These are phyloP conservation scores for Cydonia oblonga DNA, from an alignment of 331 rosid genomes.

Conservation along the genomic window DNA sequence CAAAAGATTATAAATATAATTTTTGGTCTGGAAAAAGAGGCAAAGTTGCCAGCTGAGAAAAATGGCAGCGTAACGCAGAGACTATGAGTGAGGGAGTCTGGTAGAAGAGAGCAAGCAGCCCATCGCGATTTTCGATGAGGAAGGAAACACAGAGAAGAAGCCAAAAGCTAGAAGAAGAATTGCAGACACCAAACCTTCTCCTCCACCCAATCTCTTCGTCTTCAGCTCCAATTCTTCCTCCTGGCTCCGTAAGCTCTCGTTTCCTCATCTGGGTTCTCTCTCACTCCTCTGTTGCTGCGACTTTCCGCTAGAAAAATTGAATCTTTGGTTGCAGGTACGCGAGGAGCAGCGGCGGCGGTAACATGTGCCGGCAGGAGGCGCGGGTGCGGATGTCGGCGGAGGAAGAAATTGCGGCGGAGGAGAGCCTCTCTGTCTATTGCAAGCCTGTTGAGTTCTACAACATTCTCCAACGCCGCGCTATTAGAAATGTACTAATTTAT, in stretches of 20 bases:
- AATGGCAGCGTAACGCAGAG: not conserved
- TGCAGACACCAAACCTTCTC: not conserved
- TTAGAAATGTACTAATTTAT: conserved; percentile 20
- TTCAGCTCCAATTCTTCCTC: not conserved
- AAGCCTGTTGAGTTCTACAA: conserved; percentile 70
- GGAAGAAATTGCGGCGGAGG: conserved; percentile 53
- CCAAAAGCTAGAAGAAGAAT: not conserved
- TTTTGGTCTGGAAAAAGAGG: not conserved
- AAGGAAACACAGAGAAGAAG: not conserved
- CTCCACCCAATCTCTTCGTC: not conserved
- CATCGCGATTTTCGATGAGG: conserved; percentile 1
- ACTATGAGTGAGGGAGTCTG: not conserved
- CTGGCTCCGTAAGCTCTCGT: conserved; percentile 9
- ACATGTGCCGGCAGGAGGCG: conserved; percentile 40
- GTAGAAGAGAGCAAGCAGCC: not conserved
- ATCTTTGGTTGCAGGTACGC: conserved; percentile 23
- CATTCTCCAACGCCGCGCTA: conserved; percentile 43
- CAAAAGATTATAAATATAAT: not conserved
- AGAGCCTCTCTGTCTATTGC: conserved; percentile 55
- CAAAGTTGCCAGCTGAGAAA: not conserved
- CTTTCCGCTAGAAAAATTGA: not conserved
- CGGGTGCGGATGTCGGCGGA: conserved; percentile 40
- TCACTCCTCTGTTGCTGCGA: not conserved
- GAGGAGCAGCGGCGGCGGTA: conserved; percentile 14
- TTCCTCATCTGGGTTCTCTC: not conserved